Evolutionary conservation across 805 yeast genomes (phyloP).

Genomic region (Saccharomyces paradoxus): DNA sequence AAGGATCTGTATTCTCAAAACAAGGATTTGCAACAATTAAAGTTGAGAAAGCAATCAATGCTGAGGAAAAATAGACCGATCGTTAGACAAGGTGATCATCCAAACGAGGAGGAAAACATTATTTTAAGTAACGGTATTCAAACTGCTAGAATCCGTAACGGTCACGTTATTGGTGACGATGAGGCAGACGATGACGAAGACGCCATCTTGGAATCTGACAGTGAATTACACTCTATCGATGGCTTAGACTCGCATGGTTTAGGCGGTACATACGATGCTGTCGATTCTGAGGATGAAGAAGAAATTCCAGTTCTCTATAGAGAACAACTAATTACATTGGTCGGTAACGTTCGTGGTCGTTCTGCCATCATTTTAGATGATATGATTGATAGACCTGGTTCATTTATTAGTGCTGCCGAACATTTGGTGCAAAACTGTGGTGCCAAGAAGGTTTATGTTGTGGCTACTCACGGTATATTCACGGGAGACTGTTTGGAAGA

Average conservation of each 20-base stretch:
- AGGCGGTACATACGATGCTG: constrained; percentile 75
- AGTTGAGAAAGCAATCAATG: constrained; percentile 42
- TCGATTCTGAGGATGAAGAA: constrained; percentile 79
- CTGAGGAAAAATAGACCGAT: constrained; percentile 38
- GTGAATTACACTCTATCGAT: constrained; percentile 18
- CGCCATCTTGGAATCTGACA: constrained; percentile 26
- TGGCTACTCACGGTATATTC: constrained; percentile 95
- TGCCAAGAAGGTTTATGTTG: constrained; percentile 79
- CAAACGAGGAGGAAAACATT: constrained; percentile 54
- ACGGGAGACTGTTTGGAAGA: constrained; percentile 78
- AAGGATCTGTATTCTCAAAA: constrained; percentile 49
- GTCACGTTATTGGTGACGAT: constrained; percentile 92
- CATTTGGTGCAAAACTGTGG: constrained; percentile 94
- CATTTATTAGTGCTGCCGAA: constrained; percentile 96
- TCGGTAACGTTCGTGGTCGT: constrained; percentile 88
- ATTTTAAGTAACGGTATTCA: constrained; percentile 74
- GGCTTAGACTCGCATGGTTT: constrained; percentile 45
- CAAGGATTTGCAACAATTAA: constrained; percentile 30
- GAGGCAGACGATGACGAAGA: constrained; percentile 31
- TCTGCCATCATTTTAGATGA: constrained; percentile 94
- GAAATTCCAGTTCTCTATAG: constrained; percentile 32
- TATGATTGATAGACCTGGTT: constrained; percentile 91
- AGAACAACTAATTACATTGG: constrained; percentile 89
- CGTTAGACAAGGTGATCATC: constrained; percentile 36
- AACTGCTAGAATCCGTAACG: constrained; percentile 92